Percentiles rank a stretch among this genome's conserved stretches.
Conservation (phyloP, 768 basidiomycete genomes). For the Boletus coccyginus region DNA sequence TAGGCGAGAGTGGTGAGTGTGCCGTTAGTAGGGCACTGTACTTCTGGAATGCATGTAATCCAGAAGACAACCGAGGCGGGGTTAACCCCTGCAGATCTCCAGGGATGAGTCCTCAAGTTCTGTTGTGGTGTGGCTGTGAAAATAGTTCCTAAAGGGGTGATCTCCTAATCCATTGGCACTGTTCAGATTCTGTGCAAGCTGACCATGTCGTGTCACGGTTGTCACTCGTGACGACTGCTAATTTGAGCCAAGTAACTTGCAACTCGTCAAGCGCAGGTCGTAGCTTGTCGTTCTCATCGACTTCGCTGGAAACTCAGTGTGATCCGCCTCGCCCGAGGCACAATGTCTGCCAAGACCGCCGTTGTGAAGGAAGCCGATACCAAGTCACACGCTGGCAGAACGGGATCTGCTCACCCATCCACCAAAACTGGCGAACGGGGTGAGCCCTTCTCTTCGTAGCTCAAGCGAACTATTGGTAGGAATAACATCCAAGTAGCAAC, state of each 20-base stretch:
- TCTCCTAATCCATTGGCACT: no score
- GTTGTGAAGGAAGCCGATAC: constrained; percentile 18
- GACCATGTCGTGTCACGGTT: constrained; percentile 5
- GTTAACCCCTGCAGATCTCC: no score
- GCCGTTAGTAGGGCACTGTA: background rate
- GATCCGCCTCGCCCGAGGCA: constrained; percentile 16
- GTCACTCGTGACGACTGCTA: constrained; percentile 20
- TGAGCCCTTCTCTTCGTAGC: constrained; percentile 14
- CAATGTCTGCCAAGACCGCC: constrained; percentile 19
- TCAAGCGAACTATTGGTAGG: background rate
- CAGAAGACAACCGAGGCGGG: no score
- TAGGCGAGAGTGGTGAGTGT: constrained; percentile 48
- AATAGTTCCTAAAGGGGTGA: no score
- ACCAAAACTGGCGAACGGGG: constrained; percentile 30
- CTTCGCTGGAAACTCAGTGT: constrained; percentile 6
- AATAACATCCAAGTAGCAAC: constrained; percentile 36
- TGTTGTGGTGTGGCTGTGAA: no score
- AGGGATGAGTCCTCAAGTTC: no score
- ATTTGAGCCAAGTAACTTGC: constrained; percentile 1
- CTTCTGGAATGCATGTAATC: no score
- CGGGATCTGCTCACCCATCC: constrained; percentile 11
- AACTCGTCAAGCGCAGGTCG: background rate
- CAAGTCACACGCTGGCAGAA: constrained; percentile 8
- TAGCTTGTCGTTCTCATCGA: background rate
- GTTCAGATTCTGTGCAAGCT: constrained; percentile 7